Conservation (phyloP, 352 stramenopile species). For the Phytophthora litchii region DNA sequence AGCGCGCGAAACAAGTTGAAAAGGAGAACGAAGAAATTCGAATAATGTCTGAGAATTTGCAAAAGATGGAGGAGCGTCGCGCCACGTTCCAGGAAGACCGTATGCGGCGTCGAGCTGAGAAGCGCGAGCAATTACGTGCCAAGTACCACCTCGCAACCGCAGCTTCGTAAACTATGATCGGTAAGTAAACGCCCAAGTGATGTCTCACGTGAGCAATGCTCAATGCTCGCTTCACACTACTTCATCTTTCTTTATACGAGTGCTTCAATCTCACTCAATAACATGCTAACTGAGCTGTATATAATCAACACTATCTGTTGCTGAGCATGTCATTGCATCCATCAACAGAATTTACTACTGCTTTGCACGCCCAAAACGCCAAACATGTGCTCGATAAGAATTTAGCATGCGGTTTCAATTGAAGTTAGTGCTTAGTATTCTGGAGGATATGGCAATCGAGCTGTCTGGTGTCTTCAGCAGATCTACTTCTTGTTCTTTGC, state of each 20-base stretch:
- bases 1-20: conserved; percentile 59
- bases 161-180: conserved; percentile 34
- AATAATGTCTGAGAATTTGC: conserved; percentile 54
- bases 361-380: too few species aligned
- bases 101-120: conserved; percentile 57
- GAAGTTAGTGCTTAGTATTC: conserved; percentile 6
- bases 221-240: conserved; percentile 10
- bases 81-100: conserved; percentile 75
- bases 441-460: not conserved
- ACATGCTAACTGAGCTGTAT: conserved; percentile 21
- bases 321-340: not conserved
- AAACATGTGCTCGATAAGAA: conserved; percentile 15
- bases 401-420: conserved; percentile 15
- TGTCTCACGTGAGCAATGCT: conserved; percentile 6
- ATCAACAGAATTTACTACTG: too few species aligned
- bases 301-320: conserved; percentile 26
- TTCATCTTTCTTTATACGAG: conserved; percentile 21
- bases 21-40: conserved; percentile 68
- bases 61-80: conserved; percentile 61
- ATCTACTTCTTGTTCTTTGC: conserved; percentile 59
- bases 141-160: conserved; percentile 70
- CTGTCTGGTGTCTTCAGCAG: not conserved
- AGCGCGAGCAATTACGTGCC: conserved; percentile 65
- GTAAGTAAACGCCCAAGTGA: conserved; percentile 3
- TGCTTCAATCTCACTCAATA: conserved; percentile 7